Evolutionary conservation across 1,139 yeast species (phyloP), one percentile per base, ranked within the genome.

Genomic region (Blastobotrys capitulatus): DNA sequence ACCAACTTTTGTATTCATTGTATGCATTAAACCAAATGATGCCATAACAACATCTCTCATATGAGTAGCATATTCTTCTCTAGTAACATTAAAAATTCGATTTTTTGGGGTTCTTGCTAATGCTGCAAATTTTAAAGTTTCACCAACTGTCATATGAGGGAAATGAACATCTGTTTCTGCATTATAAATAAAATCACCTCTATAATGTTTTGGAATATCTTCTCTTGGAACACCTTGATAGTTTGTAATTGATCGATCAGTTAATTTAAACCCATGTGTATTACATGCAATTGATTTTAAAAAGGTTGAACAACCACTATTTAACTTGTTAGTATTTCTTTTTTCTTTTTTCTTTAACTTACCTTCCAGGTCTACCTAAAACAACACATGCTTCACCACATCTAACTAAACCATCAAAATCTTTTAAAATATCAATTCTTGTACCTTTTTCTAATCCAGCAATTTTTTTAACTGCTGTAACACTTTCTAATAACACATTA

Each of bases 301-400:
- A 47, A 85, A 75, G 1, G 95, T 85, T 1, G 95, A 77, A 67
- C 95, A 86, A 52, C 95, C 95, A 26, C 90, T 79, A 61, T 12
- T n/a, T n/a, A 9, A 10, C 18, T 41, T 34, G 39, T 46, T 37
- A 44, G 44, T 35, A 31, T 16, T 15, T 29, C 19, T 19, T 38
- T 15, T 34, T n/a, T 34, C 13, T 15, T 16, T 13, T 16, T 20
- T n/a, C 9, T 35, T 36, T 18, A 6, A 47, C 52, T 16, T 40
- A 50, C 52, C 52, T 50, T 27, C 94, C 94, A 0, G 94, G 94
- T 64, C 90, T 78, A 40, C 94, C 94, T 38, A 85, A 68, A 1
- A 85, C 94, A 45, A 86, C 87, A 5, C 86, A 77, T 48, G 86
- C 72, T 59, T 84, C 86, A 49, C 95, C 90, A 0, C 92, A 85